Base-by-base conservation (phyloP, 345 rosid species). In the Rubroshorea leprosula region DNA sequence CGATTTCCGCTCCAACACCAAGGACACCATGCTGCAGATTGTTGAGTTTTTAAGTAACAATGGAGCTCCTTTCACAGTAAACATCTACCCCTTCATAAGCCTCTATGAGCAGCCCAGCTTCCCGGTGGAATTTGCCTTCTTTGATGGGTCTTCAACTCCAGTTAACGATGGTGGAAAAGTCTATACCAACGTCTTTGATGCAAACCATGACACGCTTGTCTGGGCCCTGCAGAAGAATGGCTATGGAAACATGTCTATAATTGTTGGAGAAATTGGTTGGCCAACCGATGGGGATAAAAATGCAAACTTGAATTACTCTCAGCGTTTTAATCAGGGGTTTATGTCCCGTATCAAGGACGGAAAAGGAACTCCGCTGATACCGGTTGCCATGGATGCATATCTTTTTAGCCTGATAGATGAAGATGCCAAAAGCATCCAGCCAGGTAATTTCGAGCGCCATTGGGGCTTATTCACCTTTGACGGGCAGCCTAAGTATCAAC, bases 211-310 rank as follows among this genome's bases (percentile, higher is more conserved):
- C 45, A 85, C 81, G 7, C 80, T 86, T 2, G 78, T 68, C 2
- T 81, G 83, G 74, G 79, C 94, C 0, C 70, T 83, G 41, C 78
- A 83, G 74, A 83, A 78, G 68, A 78, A 79, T 54, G 87, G 94
- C 48, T 83, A 59, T 23, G 74, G 79, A 9, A 72, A 78, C 54
- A 14, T 81, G 74, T 38, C 77, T 23, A 76, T 86, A 19, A 69
- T 83, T 1, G 67, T 83, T 25, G 89, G 94, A 18, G 94, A 86
- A 64, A 68, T 86, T 15, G 94, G 93, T 7, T 83, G 93, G 89
- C 93, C 89, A 0, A 85, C 84, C 3, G 89, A 85, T 17, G 86
- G 93, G 17, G 84, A 86, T 52, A 72, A 51, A 22, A 77, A 63
- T 6, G 94, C 94, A 2, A 83, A 81, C 60, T 2, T 63, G 26